Evolutionary conservation across 257 asterid genomes (phyloP).

Genomic region (Eustoma russellianum): DNA sequence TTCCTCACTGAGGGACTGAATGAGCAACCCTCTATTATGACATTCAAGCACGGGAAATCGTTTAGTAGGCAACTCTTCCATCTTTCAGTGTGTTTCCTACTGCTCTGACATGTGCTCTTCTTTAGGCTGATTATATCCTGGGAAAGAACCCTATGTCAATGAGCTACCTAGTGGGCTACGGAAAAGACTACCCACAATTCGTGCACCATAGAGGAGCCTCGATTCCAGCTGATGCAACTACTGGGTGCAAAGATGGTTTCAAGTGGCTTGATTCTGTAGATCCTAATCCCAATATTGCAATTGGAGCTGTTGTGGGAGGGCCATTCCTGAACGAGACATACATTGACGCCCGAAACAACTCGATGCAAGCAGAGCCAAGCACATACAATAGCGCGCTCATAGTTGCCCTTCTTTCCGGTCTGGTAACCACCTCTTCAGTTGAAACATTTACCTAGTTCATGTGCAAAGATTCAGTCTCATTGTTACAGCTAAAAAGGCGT

Average conservation of each 20-base stretch:
- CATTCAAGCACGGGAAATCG: too few relatives aligned
- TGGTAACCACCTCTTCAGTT: conserved; percentile 45
- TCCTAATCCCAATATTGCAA: conserved; percentile 62
- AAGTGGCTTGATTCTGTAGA: conserved; percentile 46
- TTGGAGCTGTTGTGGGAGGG: conserved; percentile 76
- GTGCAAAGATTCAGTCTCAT: too few relatives aligned
- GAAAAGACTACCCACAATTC: conserved; percentile 47
- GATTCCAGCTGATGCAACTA: conserved; percentile 34
- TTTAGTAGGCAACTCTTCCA: too few relatives aligned
- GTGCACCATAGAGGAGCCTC: conserved; percentile 93
- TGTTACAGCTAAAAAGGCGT: too few relatives aligned
- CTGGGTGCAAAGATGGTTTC: conserved; percentile 67
- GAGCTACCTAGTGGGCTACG: conserved; percentile 77
- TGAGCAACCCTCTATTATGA: too few relatives aligned
- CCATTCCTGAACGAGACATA: conserved; percentile 61
- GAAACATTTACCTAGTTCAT: conserved; percentile 12
- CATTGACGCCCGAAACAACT: conserved; percentile 54
- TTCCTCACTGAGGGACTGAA: too few relatives aligned
- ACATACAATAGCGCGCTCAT: conserved; percentile 58
- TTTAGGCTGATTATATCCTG: conserved; percentile 59
- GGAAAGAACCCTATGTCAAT: conserved; percentile 62
- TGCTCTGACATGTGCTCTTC: too few relatives aligned
- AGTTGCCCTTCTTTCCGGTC: conserved; percentile 65
- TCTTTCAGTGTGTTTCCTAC: too few relatives aligned
- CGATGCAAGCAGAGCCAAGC: conserved; percentile 69